These are phyloP conservation scores for Ogataea trehalophila DNA, from an alignment of 805 yeast species.

Conservation along the genomic window DNA sequence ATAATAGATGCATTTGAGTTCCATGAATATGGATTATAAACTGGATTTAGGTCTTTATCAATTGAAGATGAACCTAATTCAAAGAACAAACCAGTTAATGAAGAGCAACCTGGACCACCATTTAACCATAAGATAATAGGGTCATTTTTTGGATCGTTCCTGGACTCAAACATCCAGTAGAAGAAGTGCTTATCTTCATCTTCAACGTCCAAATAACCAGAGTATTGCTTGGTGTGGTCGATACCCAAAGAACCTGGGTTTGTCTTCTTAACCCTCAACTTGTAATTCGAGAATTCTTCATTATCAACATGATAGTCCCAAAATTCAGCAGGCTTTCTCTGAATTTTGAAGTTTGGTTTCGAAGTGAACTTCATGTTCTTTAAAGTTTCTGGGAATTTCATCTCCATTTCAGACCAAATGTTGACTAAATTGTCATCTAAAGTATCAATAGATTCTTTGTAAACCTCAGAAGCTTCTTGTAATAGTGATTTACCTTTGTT, in stretches of 20 bases:
- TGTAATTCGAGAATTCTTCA: slow-evolving; percentile 39
- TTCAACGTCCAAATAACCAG: slow-evolving; percentile 67
- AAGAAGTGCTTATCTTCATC: slow-evolving; percentile 81
- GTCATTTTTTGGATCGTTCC: slow-evolving; percentile 81
- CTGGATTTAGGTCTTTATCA: slow-evolving; percentile 59
- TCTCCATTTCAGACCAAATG: slow-evolving; percentile 61
- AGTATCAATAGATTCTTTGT: slow-evolving; percentile 46
- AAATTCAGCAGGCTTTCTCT: slow-evolving; percentile 28
- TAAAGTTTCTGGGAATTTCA: slow-evolving; percentile 54
- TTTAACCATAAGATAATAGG: slow-evolving; percentile 86
- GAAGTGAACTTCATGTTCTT: slow-evolving; percentile 45
- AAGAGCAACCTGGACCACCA: slow-evolving; percentile 97
- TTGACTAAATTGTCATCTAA: slow-evolving; percentile 45
- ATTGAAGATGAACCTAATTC: slow-evolving; percentile 89
- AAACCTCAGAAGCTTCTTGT: slow-evolving; percentile 43
- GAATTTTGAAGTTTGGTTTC: slow-evolving; percentile 40
- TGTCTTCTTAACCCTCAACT: slow-evolving; percentile 45
- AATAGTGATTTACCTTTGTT: slow-evolving; percentile 22
- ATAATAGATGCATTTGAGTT: slow-evolving; percentile 85
- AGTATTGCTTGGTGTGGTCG: slow-evolving; percentile 63
- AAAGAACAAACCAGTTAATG: slow-evolving; percentile 82
- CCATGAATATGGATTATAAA: slow-evolving; percentile 83
- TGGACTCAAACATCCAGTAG: slow-evolving; percentile 90
- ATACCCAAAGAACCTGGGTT: slow-evolving; percentile 47
- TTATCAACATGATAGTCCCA: slow-evolving; percentile 32